Percentiles rank a stretch among this genome's conserved stretches.
Evolutionary conservation across 208 protist species (phyloP).

Genomic region (Leishmania martiniquensis): DNA sequence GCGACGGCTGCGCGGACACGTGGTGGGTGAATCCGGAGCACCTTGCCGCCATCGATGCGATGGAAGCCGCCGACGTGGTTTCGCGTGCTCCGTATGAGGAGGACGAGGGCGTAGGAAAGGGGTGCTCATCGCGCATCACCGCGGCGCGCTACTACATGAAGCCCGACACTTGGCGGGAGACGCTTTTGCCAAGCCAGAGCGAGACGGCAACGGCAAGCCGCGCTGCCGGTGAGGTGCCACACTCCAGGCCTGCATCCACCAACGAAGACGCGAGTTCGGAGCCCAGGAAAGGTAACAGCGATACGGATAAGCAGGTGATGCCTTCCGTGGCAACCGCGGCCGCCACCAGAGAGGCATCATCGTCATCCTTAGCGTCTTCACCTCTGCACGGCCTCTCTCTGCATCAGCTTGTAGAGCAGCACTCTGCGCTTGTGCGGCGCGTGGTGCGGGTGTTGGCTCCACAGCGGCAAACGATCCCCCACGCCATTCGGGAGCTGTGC

Average conservation of each 20-base stretch:
- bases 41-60: background rate
- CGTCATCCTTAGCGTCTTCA: background rate
- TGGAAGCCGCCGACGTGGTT: background rate
- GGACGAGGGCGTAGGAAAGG: background rate
- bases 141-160: slow-evolving; percentile 16
- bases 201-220: background rate
- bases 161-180: slow-evolving; percentile 21
- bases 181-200: background rate
- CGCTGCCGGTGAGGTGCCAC: background rate
- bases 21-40: slow-evolving; percentile 7
- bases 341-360: background rate
- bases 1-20: background rate
- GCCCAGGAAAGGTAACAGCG: background rate
- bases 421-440: slow-evolving; percentile 22
- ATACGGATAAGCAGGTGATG: background rate
- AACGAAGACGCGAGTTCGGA: background rate
- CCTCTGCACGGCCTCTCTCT: slow-evolving; percentile 9
- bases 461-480: slow-evolving; percentile 10
- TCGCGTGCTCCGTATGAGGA: background rate
- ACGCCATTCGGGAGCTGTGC: slow-evolving; percentile 16
- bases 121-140: background rate
- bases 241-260: background rate
- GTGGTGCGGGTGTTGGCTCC: slow-evolving; percentile 26
- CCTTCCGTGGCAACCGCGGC: slow-evolving; percentile 3
- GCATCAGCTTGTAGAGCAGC: slow-evolving; percentile 6